Conservation (phyloP, 202 grass and related monocot genomes). For the Eragrostis tef region DNA sequence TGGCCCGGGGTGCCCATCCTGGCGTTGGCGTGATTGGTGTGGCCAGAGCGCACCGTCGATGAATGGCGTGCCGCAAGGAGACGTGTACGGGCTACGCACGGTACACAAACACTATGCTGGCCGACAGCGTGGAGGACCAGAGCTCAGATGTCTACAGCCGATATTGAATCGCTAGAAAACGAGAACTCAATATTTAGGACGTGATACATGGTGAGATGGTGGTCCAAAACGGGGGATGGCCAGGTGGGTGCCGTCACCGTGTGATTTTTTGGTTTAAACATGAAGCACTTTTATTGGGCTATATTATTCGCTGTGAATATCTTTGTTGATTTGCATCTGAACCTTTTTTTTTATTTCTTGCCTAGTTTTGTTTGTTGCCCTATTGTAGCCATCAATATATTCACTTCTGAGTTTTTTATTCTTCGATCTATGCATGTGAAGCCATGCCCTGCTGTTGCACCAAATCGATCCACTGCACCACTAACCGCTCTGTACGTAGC, state of each 20-base stretch:
- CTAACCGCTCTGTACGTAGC: too few species aligned
- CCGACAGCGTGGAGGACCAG: background rate
- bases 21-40: too few species aligned
- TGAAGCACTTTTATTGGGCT: too few species aligned
- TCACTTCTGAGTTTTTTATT: too few species aligned
- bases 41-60: too few species aligned
- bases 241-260: background rate
- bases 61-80: background rate
- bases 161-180: background rate
- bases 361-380: too few species aligned
- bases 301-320: too few species aligned
- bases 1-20: too few species aligned
- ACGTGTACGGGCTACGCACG: background rate
- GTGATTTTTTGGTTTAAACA: background rate
- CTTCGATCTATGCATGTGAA: too few species aligned
- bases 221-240: background rate
- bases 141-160: background rate
- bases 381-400: too few species aligned
- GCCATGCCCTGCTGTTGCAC: background rate
- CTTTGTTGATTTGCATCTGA: too few species aligned
- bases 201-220: background rate
- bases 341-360: too few species aligned
- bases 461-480: background rate
- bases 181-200: background rate
- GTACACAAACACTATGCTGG: background rate